These are phyloP conservation scores for Phytophthora sansomeana DNA, from an alignment of 352 stramenopile species.

Conservation along the genomic window DNA sequence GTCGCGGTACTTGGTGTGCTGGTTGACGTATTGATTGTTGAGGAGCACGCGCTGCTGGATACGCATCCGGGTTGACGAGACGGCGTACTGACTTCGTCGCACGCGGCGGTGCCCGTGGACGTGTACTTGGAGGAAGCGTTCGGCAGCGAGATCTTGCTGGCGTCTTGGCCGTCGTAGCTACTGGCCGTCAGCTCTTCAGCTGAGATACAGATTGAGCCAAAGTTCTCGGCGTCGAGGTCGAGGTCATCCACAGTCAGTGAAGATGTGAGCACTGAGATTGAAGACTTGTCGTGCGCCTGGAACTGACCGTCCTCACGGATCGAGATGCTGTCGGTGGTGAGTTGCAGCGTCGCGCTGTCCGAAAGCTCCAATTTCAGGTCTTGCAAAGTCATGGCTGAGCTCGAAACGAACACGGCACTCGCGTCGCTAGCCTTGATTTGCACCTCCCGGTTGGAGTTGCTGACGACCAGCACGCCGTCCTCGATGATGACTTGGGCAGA, in stretches of 20 bases:
- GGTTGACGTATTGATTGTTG: background rate
- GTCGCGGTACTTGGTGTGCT: conserved; percentile 9
- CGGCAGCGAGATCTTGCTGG: conserved; percentile 38
- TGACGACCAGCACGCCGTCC: conserved; percentile 30
- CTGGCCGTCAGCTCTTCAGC: conserved; percentile 26
- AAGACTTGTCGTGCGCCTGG: conserved; percentile 29
- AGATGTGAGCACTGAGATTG: conserved; percentile 32
- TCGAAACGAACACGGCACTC: conserved; percentile 34
- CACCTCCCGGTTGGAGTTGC: conserved; percentile 28
- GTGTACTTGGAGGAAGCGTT: conserved; percentile 40
- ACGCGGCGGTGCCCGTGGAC: conserved; percentile 19
- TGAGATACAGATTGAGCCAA: conserved; percentile 32
- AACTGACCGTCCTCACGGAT: conserved; percentile 37
- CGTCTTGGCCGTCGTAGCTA: conserved; percentile 27
- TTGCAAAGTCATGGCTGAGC: conserved; percentile 27
- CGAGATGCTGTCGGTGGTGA: conserved; percentile 26
- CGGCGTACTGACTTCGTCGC: conserved; percentile 22
- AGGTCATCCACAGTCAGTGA: conserved; percentile 25
- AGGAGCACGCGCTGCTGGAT: conserved; percentile 21
- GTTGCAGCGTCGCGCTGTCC: conserved; percentile 33
- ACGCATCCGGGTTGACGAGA: conserved; percentile 27
- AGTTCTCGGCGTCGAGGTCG: conserved; percentile 32
- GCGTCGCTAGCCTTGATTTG: conserved; percentile 32
- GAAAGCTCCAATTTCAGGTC: conserved; percentile 35
- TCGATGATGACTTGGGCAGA: conserved; percentile 33